These are phyloP conservation scores for Macrophomina phaseolina DNA, from an alignment of 2,329 filamentous ascomycete species.

Conservation along the genomic window DNA sequence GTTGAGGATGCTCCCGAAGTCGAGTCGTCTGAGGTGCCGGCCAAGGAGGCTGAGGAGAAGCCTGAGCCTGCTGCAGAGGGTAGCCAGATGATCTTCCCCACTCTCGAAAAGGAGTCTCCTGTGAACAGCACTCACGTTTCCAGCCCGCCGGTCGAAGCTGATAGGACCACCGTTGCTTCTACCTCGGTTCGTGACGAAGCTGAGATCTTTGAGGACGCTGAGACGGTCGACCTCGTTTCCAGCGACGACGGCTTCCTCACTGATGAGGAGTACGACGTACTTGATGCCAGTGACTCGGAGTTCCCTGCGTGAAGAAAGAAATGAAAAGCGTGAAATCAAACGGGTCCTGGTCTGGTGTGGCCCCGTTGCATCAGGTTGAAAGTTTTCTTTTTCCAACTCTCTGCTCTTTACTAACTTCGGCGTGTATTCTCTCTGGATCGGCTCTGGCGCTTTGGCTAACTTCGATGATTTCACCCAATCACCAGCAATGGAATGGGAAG, in stretches of 20 bases:
- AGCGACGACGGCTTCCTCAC: constrained; percentile 83
- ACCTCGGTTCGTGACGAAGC: constrained; percentile 56
- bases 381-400: neutral
- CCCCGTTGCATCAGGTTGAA: neutral
- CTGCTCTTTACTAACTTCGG: constrained; percentile 17
- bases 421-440: constrained; percentile 25
- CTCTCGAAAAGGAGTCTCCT: constrained; percentile 91
- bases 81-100: constrained; percentile 95
- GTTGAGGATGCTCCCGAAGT: constrained; percentile 25
- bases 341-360: neutral
- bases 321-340: neutral
- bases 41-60: constrained; percentile 18
- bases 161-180: constrained; percentile 39
- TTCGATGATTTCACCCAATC: constrained; percentile 2
- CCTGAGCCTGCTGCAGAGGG: constrained; percentile 34
- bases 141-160: constrained; percentile 32
- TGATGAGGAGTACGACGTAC: constrained; percentile 97
- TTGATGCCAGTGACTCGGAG: constrained; percentile 81
- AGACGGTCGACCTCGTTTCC: constrained; percentile 58
- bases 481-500: constrained; percentile 2
- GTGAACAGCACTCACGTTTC: constrained; percentile 71
- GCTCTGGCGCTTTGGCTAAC: constrained; percentile 23
- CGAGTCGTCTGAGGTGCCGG: constrained; percentile 2
- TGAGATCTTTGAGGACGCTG: constrained; percentile 63
- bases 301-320: constrained; percentile 13